Conservation (phyloP, 2,329 filamentous ascomycete genomes). For the Calonectria pseudoturangicola region DNA sequence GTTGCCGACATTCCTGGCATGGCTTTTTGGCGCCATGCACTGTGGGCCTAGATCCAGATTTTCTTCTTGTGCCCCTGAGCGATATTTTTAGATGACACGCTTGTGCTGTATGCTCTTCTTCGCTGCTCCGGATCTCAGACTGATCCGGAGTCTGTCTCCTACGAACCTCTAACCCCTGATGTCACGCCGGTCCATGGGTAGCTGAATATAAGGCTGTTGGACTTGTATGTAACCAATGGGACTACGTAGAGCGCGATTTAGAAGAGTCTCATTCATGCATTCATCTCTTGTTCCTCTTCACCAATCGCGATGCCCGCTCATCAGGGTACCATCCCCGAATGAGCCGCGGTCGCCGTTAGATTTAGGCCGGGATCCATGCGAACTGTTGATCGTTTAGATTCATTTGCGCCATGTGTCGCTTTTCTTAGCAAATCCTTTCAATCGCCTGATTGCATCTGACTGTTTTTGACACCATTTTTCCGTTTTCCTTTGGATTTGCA, state of each 20-base stretch:
- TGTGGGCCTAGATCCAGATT: conserved; percentile 24
- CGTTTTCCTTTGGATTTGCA: not conserved
- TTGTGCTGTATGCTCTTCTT: conserved; percentile 1
- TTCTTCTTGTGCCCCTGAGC: conserved; percentile 32
- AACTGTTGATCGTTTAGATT: not conserved
- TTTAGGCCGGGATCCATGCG: conserved; percentile 4
- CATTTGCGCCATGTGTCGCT: not conserved
- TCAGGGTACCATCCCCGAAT: conserved; percentile 6
- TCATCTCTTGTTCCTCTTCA: not conserved
- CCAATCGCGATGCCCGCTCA: conserved; percentile 15
- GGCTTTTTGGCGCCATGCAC: conserved; percentile 26
- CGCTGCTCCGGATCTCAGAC: not conserved
- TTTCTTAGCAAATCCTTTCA: too few relatives aligned
- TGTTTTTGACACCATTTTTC: not conserved
- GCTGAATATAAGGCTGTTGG: not conserved
- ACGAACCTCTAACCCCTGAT: conserved; percentile 6
- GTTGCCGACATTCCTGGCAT: conserved; percentile 26
- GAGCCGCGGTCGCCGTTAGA: conserved; percentile 7
- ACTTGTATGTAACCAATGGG: conserved; percentile 16
- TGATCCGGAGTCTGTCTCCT: not conserved
- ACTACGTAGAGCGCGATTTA: not conserved
- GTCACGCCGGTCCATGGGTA: not conserved
- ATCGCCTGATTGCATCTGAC: not conserved
- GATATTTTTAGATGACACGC: conserved; percentile 38
- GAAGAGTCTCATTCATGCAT: conserved; percentile 21